Evolutionary conservation across 2,329 filamentous ascomycete genomes (phyloP), one percentile per base, ranked within the genome.

Genomic region (Colletotrichum zoysiae): DNA sequence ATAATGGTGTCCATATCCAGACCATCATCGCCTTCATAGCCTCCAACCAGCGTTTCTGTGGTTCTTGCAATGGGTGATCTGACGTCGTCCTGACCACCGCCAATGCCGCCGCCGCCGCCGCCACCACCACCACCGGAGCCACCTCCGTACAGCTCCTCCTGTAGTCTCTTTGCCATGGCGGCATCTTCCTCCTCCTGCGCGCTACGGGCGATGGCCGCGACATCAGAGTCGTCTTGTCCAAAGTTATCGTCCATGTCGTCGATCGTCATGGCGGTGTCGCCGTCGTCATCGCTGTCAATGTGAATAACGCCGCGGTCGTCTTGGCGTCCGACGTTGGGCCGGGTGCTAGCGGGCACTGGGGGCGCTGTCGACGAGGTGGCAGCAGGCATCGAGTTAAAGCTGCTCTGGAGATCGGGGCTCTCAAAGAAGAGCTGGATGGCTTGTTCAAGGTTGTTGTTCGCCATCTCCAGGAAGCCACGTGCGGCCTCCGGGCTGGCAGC

Each of bases 381-480:
- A 26, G 81, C 76, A 14, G 82, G 75, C 38, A 82, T 74, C 18
- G 84, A 79, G 61, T 82, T 78, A 70, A 88, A 81, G 69, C 82
- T 82, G 55, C 83, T 83, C 75, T 87, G 89, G 73, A 92, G 89
- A 59, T 95, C 95, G 55, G 93, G 93, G 79, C 93, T 96, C 78
- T 97, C 94, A 81, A 94, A 98, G 84, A 91, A 99, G 16, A 98
- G 90, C 78, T 94, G 90, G 77, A 98, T 91, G 35, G 96, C 96
- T 78, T 95, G 92, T 81, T 94, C 91, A 63, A 95, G 85, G 79
- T 97, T 92, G 77, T 91, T 91, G 76, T 94, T 92, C n/a, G 95
- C 91, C 79, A 99, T 88, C 76, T 93, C 89, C 59, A 98, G 88
- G 81, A 97, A 97, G 76, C 93, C 92, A 73, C 90, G 89, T 40